phyloP scores from a whole-genome alignment of 192 early-diverging fungal genomes.

The Phlyctochytrium arcticum region DNA sequence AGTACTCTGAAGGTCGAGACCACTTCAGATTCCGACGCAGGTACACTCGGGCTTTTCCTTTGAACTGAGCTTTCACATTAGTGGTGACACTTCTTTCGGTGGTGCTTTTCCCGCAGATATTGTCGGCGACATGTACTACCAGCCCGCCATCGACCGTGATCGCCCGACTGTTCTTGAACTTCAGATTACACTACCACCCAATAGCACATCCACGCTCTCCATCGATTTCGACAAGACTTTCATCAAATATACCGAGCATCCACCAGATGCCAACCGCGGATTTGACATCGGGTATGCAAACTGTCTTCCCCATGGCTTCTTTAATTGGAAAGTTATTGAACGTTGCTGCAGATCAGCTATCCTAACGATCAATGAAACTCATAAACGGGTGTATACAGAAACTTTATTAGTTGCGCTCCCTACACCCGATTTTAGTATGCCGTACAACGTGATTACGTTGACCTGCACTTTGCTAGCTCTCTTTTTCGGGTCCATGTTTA shows the following conservation, averaged over 20 bases:
- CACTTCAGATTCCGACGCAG: background rate
- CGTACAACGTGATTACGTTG: constrained; percentile 98
- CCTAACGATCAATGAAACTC: constrained; percentile 3
- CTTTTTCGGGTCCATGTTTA: constrained; percentile 95
- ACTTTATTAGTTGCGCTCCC: constrained; percentile 84
- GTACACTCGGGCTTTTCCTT: background rate
- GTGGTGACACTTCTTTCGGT: background rate
- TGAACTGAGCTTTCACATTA: background rate
- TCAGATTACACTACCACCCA: constrained; percentile 59
- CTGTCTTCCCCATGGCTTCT: background rate
- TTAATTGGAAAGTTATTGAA: background rate
- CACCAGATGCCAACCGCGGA: constrained; percentile 93
- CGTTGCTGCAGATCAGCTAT: constrained; percentile 1
- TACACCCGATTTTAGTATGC: constrained; percentile 98
- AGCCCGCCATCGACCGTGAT: constrained; percentile 74
- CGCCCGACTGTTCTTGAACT: constrained; percentile 81
- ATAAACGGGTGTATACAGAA: constrained; percentile 68
- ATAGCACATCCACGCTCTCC: constrained; percentile 62
- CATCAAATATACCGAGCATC: constrained; percentile 93
- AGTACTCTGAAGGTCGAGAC: constrained; percentile 72
- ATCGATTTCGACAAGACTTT: constrained; percentile 89
- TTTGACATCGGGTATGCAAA: constrained; percentile 71
- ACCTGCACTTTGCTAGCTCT: constrained; percentile 93
- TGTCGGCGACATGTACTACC: constrained; percentile 51
- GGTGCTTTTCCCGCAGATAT: constrained; percentile 41